Evolutionary conservation across 352 stramenopile species (phyloP), one percentile per base, ranked within the genome.

Genomic region (Bremia lactucae): DNA sequence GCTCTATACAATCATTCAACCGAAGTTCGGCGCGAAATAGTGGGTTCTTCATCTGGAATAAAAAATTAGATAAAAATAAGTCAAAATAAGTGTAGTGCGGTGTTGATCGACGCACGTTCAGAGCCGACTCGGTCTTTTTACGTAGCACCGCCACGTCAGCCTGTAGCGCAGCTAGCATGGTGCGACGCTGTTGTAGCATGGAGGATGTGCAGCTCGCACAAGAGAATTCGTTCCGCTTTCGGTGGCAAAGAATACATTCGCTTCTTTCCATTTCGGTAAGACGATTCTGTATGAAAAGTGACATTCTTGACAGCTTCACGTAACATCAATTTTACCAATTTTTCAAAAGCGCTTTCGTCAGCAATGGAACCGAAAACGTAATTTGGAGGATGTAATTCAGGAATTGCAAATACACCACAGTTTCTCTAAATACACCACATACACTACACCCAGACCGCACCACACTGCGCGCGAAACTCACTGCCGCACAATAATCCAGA

Each of bases 81-180:
- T 5, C 22, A 13, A 7, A 25, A 6, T 14, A 15, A 22, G 20
- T 41, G n/a, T 35, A 22, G 33, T 46, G 39, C 31, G 3, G 29
- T 31, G 43, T 46, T 22, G 28, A 14, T 34, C 9, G 8, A 56
- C 68, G 36, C 40, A 87, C 73, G 21, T 67, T 78, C 22, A 87
- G 57, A 22, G 74, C 63, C 25, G 65, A 73, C 55, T 79, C 72
- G 18, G 72, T 70, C 49, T 92, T 89, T 49, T 87, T 83, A 43
- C 76, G 72, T 42, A 89, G 52, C 36, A 89, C 74, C 2, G 74
- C 72, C 31, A 92, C 67, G 38, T 91, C 79, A 2, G 79, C 79
- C 41, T 85, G 72, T 20, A 91, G 59, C 7, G 67, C 76, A 6
- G 61, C 52, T 14, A 91, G 43, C 72, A 89, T 88, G 6, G 72